phyloP scores from a whole-genome alignment of 2,329 filamentous ascomycete species.

The Cercospora brassicicola region DNA sequence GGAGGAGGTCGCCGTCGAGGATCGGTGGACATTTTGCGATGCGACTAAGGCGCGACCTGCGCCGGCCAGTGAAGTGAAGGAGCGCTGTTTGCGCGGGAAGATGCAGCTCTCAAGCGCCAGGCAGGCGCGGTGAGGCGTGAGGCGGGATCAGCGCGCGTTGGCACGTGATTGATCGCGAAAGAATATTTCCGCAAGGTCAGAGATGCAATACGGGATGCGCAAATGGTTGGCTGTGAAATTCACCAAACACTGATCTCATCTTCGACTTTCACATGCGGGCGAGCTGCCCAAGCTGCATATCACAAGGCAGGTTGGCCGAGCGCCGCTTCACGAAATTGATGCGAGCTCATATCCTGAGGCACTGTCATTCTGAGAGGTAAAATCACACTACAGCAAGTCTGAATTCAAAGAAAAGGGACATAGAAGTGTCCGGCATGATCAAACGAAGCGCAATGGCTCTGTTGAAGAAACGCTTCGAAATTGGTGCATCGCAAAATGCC shows the following conservation, averaged over 20 bases:
- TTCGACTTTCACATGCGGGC: background rate
- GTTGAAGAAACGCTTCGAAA: constrained; percentile 17
- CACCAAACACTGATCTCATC: background rate
- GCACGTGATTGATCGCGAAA: background rate
- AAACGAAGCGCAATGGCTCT: constrained; percentile 3
- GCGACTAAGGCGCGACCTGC: background rate
- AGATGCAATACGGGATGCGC: background rate
- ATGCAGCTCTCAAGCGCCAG: background rate
- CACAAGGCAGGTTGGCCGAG: background rate
- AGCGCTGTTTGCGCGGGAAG: background rate
- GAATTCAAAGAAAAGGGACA: background rate
- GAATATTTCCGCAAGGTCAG: background rate
- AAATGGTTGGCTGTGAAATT: background rate
- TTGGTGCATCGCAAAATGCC: constrained; percentile 1
- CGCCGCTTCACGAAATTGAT: constrained; percentile 2
- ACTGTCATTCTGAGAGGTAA: background rate
- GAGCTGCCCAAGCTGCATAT: background rate
- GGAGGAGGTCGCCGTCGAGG: constrained; percentile 29
- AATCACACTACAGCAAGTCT: background rate
- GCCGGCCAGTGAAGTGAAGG: background rate
- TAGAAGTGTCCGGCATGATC: background rate
- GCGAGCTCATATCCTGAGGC: background rate
- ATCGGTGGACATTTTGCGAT: constrained; percentile 49
- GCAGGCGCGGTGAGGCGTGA: background rate
- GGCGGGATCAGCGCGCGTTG: background rate